These are phyloP conservation scores for Xylariaceae sp. DNA, from an alignment of 2,329 filamentous ascomycete genomes.

Conservation along the genomic window DNA sequence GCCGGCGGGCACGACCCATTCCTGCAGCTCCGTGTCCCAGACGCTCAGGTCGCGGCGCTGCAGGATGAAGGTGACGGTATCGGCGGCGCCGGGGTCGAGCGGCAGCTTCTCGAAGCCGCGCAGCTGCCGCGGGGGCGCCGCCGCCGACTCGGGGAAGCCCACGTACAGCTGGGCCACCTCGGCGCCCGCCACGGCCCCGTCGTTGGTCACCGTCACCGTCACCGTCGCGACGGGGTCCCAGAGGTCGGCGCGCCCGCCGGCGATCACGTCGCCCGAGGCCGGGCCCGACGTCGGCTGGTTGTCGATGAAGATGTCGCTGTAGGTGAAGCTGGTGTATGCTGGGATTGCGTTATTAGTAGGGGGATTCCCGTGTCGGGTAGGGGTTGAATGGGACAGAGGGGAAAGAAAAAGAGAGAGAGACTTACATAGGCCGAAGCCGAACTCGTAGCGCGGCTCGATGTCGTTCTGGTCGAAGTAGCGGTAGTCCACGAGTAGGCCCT, in stretches of 20 bases:
- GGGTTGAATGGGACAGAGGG: neutral
- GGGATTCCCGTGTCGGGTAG: too few species aligned
- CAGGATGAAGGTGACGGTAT: constrained; percentile 55
- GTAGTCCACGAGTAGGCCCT: constrained; percentile 67
- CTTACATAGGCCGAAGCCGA: constrained; percentile 64
- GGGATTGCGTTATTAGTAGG: neutral
- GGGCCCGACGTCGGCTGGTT: constrained; percentile 43
- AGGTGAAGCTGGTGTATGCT: constrained; percentile 71
- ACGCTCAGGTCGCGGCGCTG: constrained; percentile 64
- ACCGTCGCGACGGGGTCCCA: constrained; percentile 52
- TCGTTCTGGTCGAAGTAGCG: constrained; percentile 61
- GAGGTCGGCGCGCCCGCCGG: constrained; percentile 50
- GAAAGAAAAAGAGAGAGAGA: constrained; percentile 8
- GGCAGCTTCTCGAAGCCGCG: constrained; percentile 64
- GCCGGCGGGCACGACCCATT: constrained; percentile 52
- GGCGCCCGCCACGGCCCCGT: constrained; percentile 61
- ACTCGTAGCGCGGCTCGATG: constrained; percentile 64
- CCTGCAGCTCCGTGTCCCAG: constrained; percentile 62
- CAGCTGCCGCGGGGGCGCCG: constrained; percentile 52
- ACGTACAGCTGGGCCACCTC: constrained; percentile 68
- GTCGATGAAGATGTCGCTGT: constrained; percentile 51
- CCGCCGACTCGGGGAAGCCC: constrained; percentile 44
- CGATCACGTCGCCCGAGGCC: constrained; percentile 42
- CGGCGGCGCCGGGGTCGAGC: constrained; percentile 50
- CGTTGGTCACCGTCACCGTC: constrained; percentile 66